Evolutionary conservation across 2,329 filamentous ascomycete genomes (phyloP), one percentile per base, ranked within the genome.

Genomic region (Fusarium sp.): DNA sequence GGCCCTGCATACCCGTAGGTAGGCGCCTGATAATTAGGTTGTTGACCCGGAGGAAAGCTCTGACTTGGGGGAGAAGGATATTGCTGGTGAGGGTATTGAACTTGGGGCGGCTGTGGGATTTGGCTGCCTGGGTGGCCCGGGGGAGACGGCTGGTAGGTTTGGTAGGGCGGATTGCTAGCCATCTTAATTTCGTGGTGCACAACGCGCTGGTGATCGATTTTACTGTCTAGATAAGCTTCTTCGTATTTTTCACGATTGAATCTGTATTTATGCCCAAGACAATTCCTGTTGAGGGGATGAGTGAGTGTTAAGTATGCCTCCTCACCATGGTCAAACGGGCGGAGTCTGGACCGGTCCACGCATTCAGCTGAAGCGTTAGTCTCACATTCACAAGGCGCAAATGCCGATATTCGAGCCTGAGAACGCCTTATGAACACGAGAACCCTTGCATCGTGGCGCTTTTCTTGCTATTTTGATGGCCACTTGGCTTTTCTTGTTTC

Each of bases 351-450:
- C 61, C 66, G 66, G 56, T 67, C 66, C 46, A 57, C 44, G 48
- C 66, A 69, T 69, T 66, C 66, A 69, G 66, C 66, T 69, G 48
- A 61, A 63, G 42, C 39, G 26, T 52, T 69, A 69, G 66, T 63
- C 36, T 52, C 60, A 65, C 42, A 46, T 61, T 39, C n/a, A 55
- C 48, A n/a, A 69, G 66, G 61, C 66, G 57, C 67, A 66, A 39
- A 56, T 38, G 11, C 52, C 31, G 20, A 52, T 7, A 13, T 20
- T 33, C 20, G 18, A 52, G 24, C 50, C 36, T 46, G 34, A 59
- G 18, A 51, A 66, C 26, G 63, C 63, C 63, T 66, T 50, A 48
- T 40, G 22, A 39, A 17, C 14, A 18, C 22, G 18, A 36, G 38
- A 17, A 13, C 24, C 17, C 10, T 46, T 15, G 18, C 34, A 42